Base-by-base conservation (phyloP, 1,284 basidiomycete genomes). In the Macrocystidia cucumis region DNA sequence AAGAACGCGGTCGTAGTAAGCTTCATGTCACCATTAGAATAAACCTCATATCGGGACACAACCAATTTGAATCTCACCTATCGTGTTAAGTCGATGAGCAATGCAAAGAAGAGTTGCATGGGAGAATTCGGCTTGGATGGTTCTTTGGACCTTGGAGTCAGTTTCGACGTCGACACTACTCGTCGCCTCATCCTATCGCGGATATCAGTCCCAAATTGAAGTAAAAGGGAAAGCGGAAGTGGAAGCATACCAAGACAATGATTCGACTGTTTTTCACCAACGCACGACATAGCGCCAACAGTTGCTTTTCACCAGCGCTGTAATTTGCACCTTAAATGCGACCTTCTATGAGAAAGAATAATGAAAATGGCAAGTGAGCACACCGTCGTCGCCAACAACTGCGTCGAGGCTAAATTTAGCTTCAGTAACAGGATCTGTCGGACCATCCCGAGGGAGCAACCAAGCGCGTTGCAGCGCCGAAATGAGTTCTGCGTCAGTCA, bases 161-260 rank as follows among this genome's bases (percentile, higher is more conserved):
- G 82, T 89, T 48, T 87, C 85, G 17, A 83, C 74, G 45, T 92
- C 89, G 12, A 91, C 83, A 32, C 71, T 85, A n/a, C 83, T 85
- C 1, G 87, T 90, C 0, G 86, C 85, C 54, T 89, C 82, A 45
- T 81, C 79, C 67, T 74, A 16, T 3, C n/a, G 25, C 5, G 43
- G 11, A 31, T 30, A 24, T 37, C 32, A n/a, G 47, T 47, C 33
- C 19, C 17, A 14, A 27, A 12, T 12, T 6, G 25, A 27, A 32
- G 26, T 2, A 30, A 27, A 18, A 21, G 18, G 13, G 21, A 6
- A 13, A 23, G 9, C 12, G n/a, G 13, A 17, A n/a, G 23, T 25
- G 16, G 3, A 33, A 5, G 60, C 63, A 59, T 51, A 72, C 78
- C 47, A 87, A 66, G 14, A 89, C 66, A 31, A 89, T 77, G 36